Evolutionary conservation across 2,329 filamentous ascomycete genomes (phyloP).

Genomic region (Aspergillus piperis): DNA sequence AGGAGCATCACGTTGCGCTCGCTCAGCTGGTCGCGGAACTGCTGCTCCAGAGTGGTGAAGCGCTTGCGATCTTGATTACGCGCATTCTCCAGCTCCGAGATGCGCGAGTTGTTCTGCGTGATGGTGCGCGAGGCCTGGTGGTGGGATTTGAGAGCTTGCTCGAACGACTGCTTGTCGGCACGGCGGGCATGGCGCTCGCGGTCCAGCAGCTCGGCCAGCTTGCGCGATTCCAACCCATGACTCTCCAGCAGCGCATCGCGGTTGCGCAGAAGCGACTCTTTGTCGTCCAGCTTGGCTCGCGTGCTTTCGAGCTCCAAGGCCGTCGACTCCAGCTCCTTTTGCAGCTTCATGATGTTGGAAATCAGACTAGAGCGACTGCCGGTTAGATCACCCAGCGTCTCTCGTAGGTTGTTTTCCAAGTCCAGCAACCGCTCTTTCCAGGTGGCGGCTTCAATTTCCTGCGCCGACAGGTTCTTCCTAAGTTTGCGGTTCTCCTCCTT

Average conservation of each 20-base stretch:
- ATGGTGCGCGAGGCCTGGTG: constrained; percentile 85
- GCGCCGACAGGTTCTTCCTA: constrained; percentile 77
- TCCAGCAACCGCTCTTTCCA: constrained; percentile 92
- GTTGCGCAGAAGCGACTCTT: constrained; percentile 85
- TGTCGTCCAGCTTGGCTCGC: constrained; percentile 79
- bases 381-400: constrained; percentile 82
- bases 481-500: constrained; percentile 85
- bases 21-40: constrained; percentile 80
- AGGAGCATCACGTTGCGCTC: constrained; percentile 89
- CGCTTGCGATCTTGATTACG: constrained; percentile 76
- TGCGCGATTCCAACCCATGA: constrained; percentile 81
- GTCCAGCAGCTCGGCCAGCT: constrained; percentile 82
- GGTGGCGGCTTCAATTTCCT: constrained; percentile 83
- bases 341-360: constrained; percentile 82
- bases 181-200: constrained; percentile 84
- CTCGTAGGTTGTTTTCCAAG: constrained; percentile 82
- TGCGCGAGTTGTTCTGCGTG: constrained; percentile 78
- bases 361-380: constrained; percentile 84
- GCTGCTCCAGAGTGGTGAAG: constrained; percentile 72
- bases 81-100: constrained; percentile 80
- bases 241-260: constrained; percentile 86
- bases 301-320: constrained; percentile 78
- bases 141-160: constrained; percentile 83
- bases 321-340: constrained; percentile 82
- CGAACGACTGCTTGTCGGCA: constrained; percentile 83